Conservation (phyloP, 2,329 filamentous ascomycete species). For the Grosmannia huntii region DNA sequence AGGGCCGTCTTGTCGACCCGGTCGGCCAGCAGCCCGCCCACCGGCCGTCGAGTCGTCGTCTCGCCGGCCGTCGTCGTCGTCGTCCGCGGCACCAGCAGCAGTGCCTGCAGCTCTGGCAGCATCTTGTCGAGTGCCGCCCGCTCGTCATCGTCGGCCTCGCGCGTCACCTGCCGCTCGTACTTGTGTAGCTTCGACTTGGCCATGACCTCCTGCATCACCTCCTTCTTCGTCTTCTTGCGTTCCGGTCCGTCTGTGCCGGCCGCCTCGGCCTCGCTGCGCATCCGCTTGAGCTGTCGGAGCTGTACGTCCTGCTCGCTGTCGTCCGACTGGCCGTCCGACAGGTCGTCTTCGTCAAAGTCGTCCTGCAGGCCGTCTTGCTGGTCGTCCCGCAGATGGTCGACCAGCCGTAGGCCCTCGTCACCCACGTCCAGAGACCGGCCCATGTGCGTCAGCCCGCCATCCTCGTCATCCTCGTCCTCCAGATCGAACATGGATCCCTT, state of each 20-base stretch:
- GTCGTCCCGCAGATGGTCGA: constrained; percentile 44
- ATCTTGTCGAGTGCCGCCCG: constrained; percentile 76
- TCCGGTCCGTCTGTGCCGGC: constrained; percentile 49
- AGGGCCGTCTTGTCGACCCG: constrained; percentile 52
- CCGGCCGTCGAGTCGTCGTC: constrained; percentile 1
- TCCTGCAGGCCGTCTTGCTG: constrained; percentile 50
- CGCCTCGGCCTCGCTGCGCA: constrained; percentile 33
- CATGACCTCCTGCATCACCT: constrained; percentile 96
- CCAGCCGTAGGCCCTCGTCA: constrained; percentile 16
- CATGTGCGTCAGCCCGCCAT: constrained; percentile 64
- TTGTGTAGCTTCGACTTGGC: constrained; percentile 95
- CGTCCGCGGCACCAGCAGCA: constrained; percentile 44
- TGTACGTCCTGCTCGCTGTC: constrained; percentile 49
- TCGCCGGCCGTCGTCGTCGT: constrained; percentile 14
- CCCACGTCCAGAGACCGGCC: constrained; percentile 62
- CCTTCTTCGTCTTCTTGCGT: constrained; percentile 86
- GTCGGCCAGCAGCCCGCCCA: constrained; percentile 5
- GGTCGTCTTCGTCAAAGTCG: constrained; percentile 45
- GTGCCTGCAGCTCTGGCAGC: constrained; percentile 59
- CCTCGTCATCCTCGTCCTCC: constrained; percentile 65
- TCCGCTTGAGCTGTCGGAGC: constrained; percentile 40
- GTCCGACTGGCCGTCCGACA: constrained; percentile 33
- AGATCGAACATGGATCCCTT: constrained; percentile 78
- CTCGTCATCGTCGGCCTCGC: constrained; percentile 86
- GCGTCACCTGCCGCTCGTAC: constrained; percentile 81